Percentiles rank a stretch among this genome's conserved stretches.
These are phyloP conservation scores for Takashimella tepidaria DNA, from an alignment of 1,284 basidiomycete species.

Conservation along the genomic window DNA sequence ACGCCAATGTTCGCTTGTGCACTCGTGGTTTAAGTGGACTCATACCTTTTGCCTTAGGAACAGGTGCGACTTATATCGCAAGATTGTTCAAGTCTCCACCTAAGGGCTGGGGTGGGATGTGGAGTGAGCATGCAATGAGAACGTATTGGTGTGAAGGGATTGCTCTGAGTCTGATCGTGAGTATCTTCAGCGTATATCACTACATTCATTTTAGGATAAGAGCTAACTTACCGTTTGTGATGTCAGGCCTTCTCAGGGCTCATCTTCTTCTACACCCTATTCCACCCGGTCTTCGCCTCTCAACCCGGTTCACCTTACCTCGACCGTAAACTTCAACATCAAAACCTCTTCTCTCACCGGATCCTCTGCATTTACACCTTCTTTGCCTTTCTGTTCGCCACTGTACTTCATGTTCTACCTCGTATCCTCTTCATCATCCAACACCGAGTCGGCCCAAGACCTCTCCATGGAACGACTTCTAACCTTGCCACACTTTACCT, in stretches of 20 bases:
- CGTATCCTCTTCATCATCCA: slow-evolving; percentile 27
- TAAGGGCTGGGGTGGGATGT: background rate
- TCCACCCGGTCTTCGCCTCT: background rate
- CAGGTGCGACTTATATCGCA: background rate
- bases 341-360: slow-evolving; percentile 14
- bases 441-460: slow-evolving; percentile 1
- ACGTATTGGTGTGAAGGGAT: background rate
- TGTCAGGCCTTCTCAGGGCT: background rate
- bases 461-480: slow-evolving; percentile 9
- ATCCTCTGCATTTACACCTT: slow-evolving; percentile 16
- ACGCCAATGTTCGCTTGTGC: background rate
- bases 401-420: slow-evolving; percentile 25
- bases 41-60: background rate
- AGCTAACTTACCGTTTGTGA: background rate
- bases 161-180: background rate
- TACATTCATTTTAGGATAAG: no score
- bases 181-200: background rate
- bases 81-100: background rate
- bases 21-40: background rate
- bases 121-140: background rate
- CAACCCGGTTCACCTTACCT: background rate
- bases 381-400: slow-evolving; percentile 11
- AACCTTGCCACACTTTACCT: background rate
- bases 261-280: background rate
- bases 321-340: background rate